Conservation (phyloP, 345 rosid genomes). For the Psidium friedrichsthalianum region DNA sequence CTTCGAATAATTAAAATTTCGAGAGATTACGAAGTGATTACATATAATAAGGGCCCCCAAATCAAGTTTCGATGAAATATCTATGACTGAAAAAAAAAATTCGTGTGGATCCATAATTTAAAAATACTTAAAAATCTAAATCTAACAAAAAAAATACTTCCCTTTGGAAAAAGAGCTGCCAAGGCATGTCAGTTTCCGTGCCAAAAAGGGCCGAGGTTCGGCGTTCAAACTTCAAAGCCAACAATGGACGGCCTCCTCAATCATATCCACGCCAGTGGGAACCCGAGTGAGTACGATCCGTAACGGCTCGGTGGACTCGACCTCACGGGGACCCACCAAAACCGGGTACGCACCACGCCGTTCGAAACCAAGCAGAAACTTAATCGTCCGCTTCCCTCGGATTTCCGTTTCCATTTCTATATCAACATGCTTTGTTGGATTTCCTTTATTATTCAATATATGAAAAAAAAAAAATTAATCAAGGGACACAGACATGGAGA, state of each 20-base stretch:
- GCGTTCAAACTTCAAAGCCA: background rate
- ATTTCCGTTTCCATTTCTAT: background rate
- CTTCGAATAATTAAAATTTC: background rate
- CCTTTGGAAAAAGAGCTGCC: background rate
- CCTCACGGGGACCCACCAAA: background rate
- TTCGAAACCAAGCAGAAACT: background rate
- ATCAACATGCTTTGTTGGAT: background rate
- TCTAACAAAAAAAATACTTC: background rate
- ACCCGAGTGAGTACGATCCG: background rate
- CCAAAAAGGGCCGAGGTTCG: background rate
- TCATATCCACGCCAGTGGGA: background rate
- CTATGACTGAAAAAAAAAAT: background rate
- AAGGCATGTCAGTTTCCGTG: background rate
- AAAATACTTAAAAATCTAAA: background rate
- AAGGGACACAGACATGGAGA: background rate
- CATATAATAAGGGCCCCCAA: background rate
- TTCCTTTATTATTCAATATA: background rate
- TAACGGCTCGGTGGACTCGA: background rate
- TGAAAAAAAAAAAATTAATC: background rate
- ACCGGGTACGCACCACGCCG: background rate
- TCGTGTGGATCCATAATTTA: background rate
- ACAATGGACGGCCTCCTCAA: background rate
- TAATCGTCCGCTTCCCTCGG: background rate
- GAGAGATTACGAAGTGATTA: rapidly evolving
- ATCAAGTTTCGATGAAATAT: background rate